Conservation (phyloP, 2,329 filamentous ascomycete species). For the Stachybotrys echinatus region DNA sequence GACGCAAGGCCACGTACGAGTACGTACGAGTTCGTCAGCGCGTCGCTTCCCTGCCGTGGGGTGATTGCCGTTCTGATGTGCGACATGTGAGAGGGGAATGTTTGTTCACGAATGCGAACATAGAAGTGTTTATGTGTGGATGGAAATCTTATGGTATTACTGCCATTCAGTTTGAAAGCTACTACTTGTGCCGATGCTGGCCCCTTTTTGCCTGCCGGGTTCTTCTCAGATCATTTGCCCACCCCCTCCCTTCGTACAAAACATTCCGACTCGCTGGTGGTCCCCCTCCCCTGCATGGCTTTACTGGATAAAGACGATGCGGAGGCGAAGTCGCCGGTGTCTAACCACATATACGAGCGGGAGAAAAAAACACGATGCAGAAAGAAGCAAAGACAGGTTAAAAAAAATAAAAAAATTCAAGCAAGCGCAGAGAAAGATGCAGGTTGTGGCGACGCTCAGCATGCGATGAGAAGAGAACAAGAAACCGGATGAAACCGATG, state of each 20-base stretch:
- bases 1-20: too few species aligned
- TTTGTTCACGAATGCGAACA: too few species aligned
- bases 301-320: neutral
- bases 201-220: neutral
- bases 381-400: too few species aligned
- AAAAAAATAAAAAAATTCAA: neutral
- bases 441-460: too few species aligned
- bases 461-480: neutral
- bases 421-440: neutral
- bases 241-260: too few species aligned
- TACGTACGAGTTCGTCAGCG: too few species aligned
- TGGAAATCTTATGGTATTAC: constrained; percentile 30
- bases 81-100: too few species aligned
- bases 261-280: too few species aligned
- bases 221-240: too few species aligned
- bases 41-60: too few species aligned
- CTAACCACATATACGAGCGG: neutral
- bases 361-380: neutral
- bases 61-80: too few species aligned
- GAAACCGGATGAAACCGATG: neutral
- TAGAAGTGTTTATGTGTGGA: too few species aligned
- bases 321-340: neutral
- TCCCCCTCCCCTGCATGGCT: neutral
- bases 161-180: constrained; percentile 27
- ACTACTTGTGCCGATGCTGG: constrained; percentile 1